Evolutionary conservation across 352 stramenopile species (phyloP).

Genomic region (Phytophthora pluvialis): DNA sequence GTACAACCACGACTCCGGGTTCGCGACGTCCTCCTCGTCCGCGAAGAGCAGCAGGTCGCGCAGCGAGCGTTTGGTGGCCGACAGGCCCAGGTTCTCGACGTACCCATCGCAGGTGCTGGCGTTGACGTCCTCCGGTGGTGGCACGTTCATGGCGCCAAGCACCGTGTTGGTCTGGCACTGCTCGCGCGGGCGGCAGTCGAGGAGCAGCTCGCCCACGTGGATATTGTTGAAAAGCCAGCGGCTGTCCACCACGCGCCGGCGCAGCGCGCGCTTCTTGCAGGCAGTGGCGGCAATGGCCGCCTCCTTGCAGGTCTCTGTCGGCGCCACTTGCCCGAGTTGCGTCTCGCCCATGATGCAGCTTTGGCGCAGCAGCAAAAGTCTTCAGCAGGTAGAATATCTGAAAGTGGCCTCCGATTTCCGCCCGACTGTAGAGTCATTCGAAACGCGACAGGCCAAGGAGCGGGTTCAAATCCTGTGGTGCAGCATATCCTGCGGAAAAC

Average conservation of each 20-base stretch:
- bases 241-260: constrained; percentile 46
- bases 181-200: constrained; percentile 54
- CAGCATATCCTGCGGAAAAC: not conserved
- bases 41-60: constrained; percentile 63
- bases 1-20: constrained; percentile 41
- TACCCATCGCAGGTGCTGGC: constrained; percentile 23
- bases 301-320: constrained; percentile 1
- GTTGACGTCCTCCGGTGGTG: constrained; percentile 42
- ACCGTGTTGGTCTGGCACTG: constrained; percentile 50
- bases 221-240: constrained; percentile 84
- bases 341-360: constrained; percentile 27
- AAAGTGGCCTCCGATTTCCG: constrained; percentile 12
- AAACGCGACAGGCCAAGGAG: constrained; percentile 18
- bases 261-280: constrained; percentile 22
- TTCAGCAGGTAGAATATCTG: constrained; percentile 9
- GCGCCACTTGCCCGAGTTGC: constrained; percentile 18
- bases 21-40: constrained; percentile 34
- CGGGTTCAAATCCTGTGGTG: constrained; percentile 8
- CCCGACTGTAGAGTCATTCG: constrained; percentile 6
- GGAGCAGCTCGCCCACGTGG: constrained; percentile 60
- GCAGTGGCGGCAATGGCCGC: not conserved
- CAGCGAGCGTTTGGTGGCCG: constrained; percentile 44
- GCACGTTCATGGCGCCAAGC: constrained; percentile 58
- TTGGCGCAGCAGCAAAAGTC: not conserved
- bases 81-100: constrained; percentile 31